Conservation (phyloP, 1,139 yeast species). For the Magnusiomyces clavatus region DNA sequence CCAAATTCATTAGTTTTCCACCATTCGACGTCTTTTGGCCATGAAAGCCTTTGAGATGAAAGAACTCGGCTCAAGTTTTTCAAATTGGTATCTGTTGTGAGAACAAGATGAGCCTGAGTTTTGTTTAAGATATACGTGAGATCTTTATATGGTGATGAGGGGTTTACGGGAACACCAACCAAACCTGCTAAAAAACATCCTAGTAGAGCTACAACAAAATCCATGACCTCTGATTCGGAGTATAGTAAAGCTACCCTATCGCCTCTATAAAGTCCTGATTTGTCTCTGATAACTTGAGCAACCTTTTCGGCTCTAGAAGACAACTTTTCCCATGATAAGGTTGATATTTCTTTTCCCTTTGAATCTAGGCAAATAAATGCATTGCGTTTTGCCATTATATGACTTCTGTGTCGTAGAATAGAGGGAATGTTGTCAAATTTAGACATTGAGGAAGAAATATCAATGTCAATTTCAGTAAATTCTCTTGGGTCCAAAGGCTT, state of each 20-base stretch:
- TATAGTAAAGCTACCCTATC: slow-evolving; percentile 82
- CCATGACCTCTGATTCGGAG: slow-evolving; percentile 76
- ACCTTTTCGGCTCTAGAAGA: slow-evolving; percentile 78
- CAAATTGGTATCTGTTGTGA: slow-evolving; percentile 72
- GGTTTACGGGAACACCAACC: slow-evolving; percentile 87
- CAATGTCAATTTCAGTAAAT: slow-evolving; percentile 31
- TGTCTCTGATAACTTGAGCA: slow-evolving; percentile 78
- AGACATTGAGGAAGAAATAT: slow-evolving; percentile 28
- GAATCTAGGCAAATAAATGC: slow-evolving; percentile 69
- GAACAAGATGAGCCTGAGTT: slow-evolving; percentile 70
- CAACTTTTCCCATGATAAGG: slow-evolving; percentile 86
- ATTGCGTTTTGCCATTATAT: slow-evolving; percentile 52
- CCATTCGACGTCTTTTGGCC: slow-evolving; percentile 56
- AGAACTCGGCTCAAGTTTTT: slow-evolving; percentile 61
- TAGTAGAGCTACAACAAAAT: slow-evolving; percentile 74
- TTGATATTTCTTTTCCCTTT: slow-evolving; percentile 69
- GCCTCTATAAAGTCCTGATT: slow-evolving; percentile 62
- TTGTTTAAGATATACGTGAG: slow-evolving; percentile 62
- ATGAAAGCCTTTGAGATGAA: slow-evolving; percentile 38
- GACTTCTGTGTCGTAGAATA: slow-evolving; percentile 66
- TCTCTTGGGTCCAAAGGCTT: slow-evolving; percentile 38
- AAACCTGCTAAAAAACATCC: slow-evolving; percentile 94
- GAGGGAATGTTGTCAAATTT: slow-evolving; percentile 57
- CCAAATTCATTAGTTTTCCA: slow-evolving; percentile 93
- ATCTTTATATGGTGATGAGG: slow-evolving; percentile 58